Evolutionary conservation across 441 rosid species (phyloP), one percentile per base, ranked within the genome.

Genomic region (Croton laevigatus): DNA sequence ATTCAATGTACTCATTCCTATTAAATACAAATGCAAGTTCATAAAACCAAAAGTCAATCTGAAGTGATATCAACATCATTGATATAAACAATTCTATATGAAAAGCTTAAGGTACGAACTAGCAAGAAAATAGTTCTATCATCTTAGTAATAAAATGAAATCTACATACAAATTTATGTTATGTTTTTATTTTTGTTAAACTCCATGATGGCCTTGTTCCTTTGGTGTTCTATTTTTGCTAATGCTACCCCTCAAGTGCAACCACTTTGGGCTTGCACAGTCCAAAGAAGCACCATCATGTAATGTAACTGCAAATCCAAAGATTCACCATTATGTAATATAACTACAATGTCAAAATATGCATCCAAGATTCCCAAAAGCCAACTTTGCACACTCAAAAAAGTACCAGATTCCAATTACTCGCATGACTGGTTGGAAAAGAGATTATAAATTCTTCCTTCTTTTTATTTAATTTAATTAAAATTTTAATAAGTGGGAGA

Each of bases 401-500:
- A 27, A 53, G 13, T 20, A 64, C 17, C 44, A 3, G 37, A 66
- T 22, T 22, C 37, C 52, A 57, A 49, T 40, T 22, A 58, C 40
- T 58, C 13, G 65, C 11, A 36, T 32, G 46, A 34, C 20, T 49
- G 23, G 32, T 11, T 45, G 36, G 14, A 38, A 27, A 58, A 69
- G 37, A 63, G 19, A 22, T 13, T 23, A 9, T 3, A 16, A 11
- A 32, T 32, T 55, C 46, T 8, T 38, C 53, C 20, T 49, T 44
- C 23, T 27, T 52, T 6, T 53, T 10, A 36, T 37, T 7, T 53
- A 58, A 42, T 44, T 57, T 36, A 40, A 20, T 57, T 36, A 40
- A 20, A 40, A 36, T 42, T 58, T 46, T 36, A 27, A 69, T 59
- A 22, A 59, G 54, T 48, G 10, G 19, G 32, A 67, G 27, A 73